phyloP scores from a whole-genome alignment of 176 grass and related monocot species.

The Luzula sylvatica region DNA sequence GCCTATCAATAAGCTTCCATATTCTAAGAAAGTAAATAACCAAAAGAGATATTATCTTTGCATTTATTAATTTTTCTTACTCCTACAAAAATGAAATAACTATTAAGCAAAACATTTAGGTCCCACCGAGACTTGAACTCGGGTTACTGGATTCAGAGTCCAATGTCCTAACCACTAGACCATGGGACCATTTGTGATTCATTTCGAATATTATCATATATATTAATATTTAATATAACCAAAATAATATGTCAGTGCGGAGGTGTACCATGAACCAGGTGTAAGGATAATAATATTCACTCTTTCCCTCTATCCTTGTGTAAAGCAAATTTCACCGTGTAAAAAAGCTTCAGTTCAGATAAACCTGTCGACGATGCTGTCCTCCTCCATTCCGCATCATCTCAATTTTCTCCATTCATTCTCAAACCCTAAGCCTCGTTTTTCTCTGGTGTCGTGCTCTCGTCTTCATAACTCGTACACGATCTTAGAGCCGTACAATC shows the following conservation, averaged over 20 bases:
- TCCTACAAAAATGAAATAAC: no score
- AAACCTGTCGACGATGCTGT: constrained; percentile 17
- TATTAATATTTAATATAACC: no score
- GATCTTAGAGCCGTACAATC: constrained; percentile 35
- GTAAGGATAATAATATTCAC: not conserved
- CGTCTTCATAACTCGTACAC: constrained; percentile 15
- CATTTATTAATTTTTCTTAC: no score
- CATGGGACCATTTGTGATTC: constrained; percentile 14
- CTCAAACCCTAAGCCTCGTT: not conserved
- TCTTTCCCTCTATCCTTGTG: not conserved
- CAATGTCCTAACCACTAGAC: constrained; percentile 38
- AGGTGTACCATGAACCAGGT: no score
- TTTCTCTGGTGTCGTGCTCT: no score
- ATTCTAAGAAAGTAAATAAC: not conserved
- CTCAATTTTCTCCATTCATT: not conserved
- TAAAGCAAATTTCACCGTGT: no score
- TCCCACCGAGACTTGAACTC: constrained; percentile 38
- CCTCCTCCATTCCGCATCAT: constrained; percentile 8
- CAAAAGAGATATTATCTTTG: no score
- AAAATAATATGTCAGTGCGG: no score
- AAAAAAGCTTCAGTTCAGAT: constrained; percentile 12
- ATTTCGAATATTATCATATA: not conserved
- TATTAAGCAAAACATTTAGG: not conserved
- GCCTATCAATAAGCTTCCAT: not conserved
- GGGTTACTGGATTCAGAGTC: constrained; percentile 39